Evolutionary conservation across 495 filamentous ascomycete species (phyloP), one percentile per base, ranked within the genome.

Genomic region (Aspergillus panamensis): DNA sequence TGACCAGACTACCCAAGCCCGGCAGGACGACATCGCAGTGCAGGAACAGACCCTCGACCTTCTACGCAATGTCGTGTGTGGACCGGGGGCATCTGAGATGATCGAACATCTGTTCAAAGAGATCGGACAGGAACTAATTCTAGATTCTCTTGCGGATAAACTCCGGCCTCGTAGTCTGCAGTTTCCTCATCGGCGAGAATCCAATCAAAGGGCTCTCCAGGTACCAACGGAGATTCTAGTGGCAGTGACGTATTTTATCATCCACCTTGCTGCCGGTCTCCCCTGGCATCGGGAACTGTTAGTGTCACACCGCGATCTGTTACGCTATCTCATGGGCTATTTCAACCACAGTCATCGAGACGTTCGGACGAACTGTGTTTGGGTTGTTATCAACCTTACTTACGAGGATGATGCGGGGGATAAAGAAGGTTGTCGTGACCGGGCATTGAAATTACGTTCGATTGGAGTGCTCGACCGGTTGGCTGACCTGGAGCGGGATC

Each of bases 31-130:
- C 52, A 78, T 94, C 39, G 84, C 84, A 3, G 87, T 96, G 14
- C 93, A 97, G 68, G 90, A 96, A 60, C 91, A 97, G 69, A 91
- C 85, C 0, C 82, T 97, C 31, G 88, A 92, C 51, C 84, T 94
- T 57, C 81, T 98, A 52, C 82, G 92, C 47, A 98, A 98, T 69
- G 77, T 96, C n/a, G 87, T 96, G 60, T 86, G 84, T 55, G 87
- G 87, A 12, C 67, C 74, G 9, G 84, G 82, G 25, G 79, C 82
- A 8, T 68, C 81, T 8, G 87, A 91, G 60, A 92, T 96, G 85
- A 87, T 96, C 57, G 91, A 96, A 60, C 81, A 83, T 55, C 69
- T 97, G n/a, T 87, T 96, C 68, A 77, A 73, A 37, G 79, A 83
- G 48, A 74, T 96, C n/a, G 90, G 89, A 16, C 80, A 90, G 62